Conservation (phyloP, 2,329 filamentous ascomycete species). For the Diplodia corticola region DNA sequence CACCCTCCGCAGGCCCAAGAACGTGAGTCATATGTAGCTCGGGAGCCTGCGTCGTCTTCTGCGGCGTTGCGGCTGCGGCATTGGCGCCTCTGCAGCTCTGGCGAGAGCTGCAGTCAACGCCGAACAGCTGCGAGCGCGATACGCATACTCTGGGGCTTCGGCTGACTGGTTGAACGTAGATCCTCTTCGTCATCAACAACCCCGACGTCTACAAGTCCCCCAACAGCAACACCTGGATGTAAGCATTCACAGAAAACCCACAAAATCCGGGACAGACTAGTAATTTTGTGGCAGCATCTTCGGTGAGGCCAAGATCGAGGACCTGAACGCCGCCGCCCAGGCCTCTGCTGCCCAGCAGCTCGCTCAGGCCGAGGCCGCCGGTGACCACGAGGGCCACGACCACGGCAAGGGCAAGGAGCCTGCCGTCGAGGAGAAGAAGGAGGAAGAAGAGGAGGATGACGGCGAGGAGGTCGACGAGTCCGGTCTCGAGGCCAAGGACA, state of each 20-base stretch:
- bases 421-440: constrained; percentile 62
- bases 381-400: constrained; percentile 61
- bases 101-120: neutral
- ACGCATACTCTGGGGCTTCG: neutral
- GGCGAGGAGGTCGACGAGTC: constrained; percentile 93
- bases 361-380: constrained; percentile 67
- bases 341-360: constrained; percentile 95
- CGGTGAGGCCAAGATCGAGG: constrained; percentile 99
- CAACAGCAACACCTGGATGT: constrained; percentile 99
- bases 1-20: constrained; percentile 97
- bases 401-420: constrained; percentile 65
- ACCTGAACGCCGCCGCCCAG: constrained; percentile 97
- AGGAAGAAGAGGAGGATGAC: constrained; percentile 84
- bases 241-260: constrained; percentile 45
- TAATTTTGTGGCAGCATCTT: constrained; percentile 71
- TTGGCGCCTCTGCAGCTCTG: neutral
- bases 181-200: constrained; percentile 99
- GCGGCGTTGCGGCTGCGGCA: neutral
- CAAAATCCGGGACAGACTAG: constrained; percentile 17
- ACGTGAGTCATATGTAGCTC: constrained; percentile 67
- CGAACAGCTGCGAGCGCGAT: neutral
- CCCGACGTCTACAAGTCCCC: constrained; percentile 99
- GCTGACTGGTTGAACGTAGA: constrained; percentile 55
- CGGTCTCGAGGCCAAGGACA: constrained; percentile 97
- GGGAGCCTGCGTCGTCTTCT: neutral